A percentile compares a stretch with the other conserved stretches of the same genome.
These are phyloP conservation scores for Furcasterigmium sp. DNA, from an alignment of 2,329 filamentous ascomycete genomes.

Conservation along the genomic window DNA sequence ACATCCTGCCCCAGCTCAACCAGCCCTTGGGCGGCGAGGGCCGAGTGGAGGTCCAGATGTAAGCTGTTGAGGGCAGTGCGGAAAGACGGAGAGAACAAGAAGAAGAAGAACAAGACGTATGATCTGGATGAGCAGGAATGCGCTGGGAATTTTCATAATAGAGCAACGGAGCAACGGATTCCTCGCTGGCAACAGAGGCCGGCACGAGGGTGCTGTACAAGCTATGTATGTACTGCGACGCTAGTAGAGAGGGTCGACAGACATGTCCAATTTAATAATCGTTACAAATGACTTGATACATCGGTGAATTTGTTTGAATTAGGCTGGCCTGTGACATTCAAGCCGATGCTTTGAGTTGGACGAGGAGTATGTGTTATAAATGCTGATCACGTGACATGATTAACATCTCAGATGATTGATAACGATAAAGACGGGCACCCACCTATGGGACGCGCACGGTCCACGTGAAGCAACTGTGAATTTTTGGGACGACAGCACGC, in stretches of 20 bases:
- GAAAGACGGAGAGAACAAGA: too few relatives aligned
- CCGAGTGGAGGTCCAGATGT: slow-evolving; percentile 84
- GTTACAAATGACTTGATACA: neutral
- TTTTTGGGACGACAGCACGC: too few relatives aligned
- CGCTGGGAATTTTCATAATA: slow-evolving; percentile 4
- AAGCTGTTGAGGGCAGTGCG: slow-evolving; percentile 20
- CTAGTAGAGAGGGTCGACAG: neutral
- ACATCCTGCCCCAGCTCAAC: slow-evolving; percentile 79
- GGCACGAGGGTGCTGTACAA: slow-evolving; percentile 19
- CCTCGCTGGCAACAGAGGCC: slow-evolving; percentile 1
- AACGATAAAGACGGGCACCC: too few relatives aligned
- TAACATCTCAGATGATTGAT: too few relatives aligned
- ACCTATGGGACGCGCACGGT: too few relatives aligned
- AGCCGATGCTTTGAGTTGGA: too few relatives aligned
- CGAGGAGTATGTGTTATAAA: too few relatives aligned
- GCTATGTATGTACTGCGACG: slow-evolving; percentile 22
- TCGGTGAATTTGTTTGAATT: too few relatives aligned
- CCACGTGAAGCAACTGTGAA: too few relatives aligned
- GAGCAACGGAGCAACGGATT: slow-evolving; percentile 5
- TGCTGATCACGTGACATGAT: too few relatives aligned
- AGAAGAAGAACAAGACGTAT: too few relatives aligned
- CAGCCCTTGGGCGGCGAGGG: slow-evolving; percentile 67
- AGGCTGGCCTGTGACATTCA: too few relatives aligned
- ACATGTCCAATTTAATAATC: slow-evolving; percentile 1
- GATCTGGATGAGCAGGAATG: neutral